A percentile compares a stretch with the other conserved stretches of the same genome.
These are phyloP conservation scores for Paramyrothecium roridum DNA, from an alignment of 2,329 filamentous ascomycete genomes.

Conservation along the genomic window DNA sequence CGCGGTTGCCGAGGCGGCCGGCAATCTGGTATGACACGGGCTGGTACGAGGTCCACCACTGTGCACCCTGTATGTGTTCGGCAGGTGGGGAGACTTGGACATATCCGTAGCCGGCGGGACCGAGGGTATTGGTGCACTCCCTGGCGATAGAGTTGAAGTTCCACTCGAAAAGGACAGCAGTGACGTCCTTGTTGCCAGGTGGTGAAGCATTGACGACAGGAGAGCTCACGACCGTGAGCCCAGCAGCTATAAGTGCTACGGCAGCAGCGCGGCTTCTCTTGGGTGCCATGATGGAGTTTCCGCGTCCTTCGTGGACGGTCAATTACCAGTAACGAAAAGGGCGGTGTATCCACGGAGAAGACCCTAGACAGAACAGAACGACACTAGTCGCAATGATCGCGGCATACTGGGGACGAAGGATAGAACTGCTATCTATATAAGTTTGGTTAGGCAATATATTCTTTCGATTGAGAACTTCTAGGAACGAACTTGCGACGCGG, in stretches of 20 bases:
- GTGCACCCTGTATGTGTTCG: not conserved
- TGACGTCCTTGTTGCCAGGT: not conserved
- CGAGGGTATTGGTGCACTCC: not conserved
- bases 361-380: no score
- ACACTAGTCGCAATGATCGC: no score
- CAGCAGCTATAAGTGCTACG: not conserved
- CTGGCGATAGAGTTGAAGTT: not conserved
- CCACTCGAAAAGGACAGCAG: not conserved
- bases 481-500: no score
- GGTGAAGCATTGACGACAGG: not conserved
- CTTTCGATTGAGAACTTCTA: no score
- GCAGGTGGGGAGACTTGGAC: not conserved
- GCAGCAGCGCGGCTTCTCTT: not conserved
- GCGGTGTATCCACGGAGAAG: no score
- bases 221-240: not conserved
- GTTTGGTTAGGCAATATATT: no score
- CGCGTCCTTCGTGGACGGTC: no score
- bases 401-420: no score
- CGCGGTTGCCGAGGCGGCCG: not conserved
- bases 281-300: not conserved
- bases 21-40: not conserved
- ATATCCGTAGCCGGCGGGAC: not conserved
- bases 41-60: not conserved
- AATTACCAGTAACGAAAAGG: no score
- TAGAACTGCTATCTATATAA: no score